phyloP scores from a whole-genome alignment of 352 stramenopile genomes.

The Hyaloperonospora arabidopsidis region DNA sequence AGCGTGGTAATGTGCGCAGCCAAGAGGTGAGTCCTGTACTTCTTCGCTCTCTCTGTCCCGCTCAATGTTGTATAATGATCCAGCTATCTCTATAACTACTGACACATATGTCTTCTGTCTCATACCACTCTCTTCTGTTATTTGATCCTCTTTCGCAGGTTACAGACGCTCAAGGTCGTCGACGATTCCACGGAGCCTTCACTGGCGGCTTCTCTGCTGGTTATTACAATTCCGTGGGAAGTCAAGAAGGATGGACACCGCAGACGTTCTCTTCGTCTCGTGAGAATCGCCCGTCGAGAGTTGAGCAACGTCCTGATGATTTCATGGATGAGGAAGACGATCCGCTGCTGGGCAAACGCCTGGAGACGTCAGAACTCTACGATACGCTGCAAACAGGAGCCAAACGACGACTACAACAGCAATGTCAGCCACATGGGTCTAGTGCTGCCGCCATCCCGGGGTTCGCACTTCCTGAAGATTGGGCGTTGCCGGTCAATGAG shows the following conservation, averaged over 20 bases:
- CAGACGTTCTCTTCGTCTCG: slow-evolving; percentile 79
- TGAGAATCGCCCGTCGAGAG: slow-evolving; percentile 20
- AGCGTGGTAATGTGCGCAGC: slow-evolving; percentile 42
- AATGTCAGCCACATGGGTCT: slow-evolving; percentile 15
- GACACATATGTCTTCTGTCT: neutral
- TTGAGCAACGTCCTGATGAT: slow-evolving; percentile 78
- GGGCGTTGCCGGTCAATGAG: slow-evolving; percentile 59
- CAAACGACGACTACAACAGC: slow-evolving; percentile 28
- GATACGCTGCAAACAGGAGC: slow-evolving; percentile 42
- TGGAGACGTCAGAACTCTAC: slow-evolving; percentile 63
- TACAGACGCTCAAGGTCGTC: slow-evolving; percentile 58
- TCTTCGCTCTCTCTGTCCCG: slow-evolving; percentile 2
- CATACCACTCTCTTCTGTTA: neutral
- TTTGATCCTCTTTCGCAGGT: slow-evolving; percentile 32
- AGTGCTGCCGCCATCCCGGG: slow-evolving; percentile 20
- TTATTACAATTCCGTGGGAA: slow-evolving; percentile 92
- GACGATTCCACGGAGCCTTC: slow-evolving; percentile 91
- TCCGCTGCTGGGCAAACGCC: slow-evolving; percentile 69
- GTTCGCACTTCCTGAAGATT: slow-evolving; percentile 61
- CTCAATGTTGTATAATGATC: neutral
- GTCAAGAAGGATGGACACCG: slow-evolving; percentile 84
- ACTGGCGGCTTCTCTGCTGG: slow-evolving; percentile 90
- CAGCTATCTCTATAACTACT: neutral
- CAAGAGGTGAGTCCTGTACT: slow-evolving; percentile 37
- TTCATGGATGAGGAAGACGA: slow-evolving; percentile 94